Percentiles rank a stretch among this genome's conserved stretches.
Evolutionary conservation across 805 yeast species (phyloP).

Genomic region (Hanseniaspora vineae): DNA sequence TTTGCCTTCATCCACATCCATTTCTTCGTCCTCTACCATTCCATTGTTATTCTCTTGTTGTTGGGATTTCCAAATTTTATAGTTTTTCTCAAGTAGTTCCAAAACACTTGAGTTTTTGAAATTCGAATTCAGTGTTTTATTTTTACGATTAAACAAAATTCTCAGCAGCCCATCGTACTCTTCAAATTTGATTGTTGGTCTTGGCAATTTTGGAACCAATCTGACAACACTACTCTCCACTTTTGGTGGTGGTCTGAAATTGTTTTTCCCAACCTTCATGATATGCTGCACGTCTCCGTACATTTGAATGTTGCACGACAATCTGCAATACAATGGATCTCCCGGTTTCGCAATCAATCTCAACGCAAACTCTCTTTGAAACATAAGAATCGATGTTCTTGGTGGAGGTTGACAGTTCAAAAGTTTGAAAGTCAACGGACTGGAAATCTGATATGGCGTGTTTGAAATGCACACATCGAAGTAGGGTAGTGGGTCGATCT

Average conservation of each 20-base stretch:
- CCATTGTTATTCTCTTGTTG: conserved; percentile 26
- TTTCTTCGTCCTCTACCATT: conserved; percentile 15
- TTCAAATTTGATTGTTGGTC: conserved; percentile 85
- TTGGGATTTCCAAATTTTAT: conserved; percentile 58
- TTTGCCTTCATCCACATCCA: conserved; percentile 21
- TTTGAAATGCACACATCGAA: conserved; percentile 94
- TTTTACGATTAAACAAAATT: conserved; percentile 84
- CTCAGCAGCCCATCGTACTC: conserved; percentile 97
- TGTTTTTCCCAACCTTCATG: conserved; percentile 95
- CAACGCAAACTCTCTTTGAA: conserved; percentile 93
- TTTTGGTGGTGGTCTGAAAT: conserved; percentile 96
- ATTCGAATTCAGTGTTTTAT: conserved; percentile 85
- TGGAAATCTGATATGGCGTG: conserved; percentile 95
- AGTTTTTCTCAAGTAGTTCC: conserved; percentile 76
- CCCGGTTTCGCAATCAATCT: conserved; percentile 93
- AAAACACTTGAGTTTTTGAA: conserved; percentile 73
- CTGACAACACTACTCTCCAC: conserved; percentile 95
- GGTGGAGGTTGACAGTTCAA: conserved; percentile 85
- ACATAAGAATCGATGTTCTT: conserved; percentile 88
- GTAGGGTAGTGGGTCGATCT: conserved; percentile 75
- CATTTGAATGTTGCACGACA: conserved; percentile 96
- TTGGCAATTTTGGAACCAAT: conserved; percentile 79
- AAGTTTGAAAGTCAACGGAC: conserved; percentile 88
- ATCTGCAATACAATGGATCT: conserved; percentile 82
- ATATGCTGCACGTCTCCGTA: conserved; percentile 99